A percentile compares a stretch with the other conserved stretches of the same genome.
phyloP scores from a whole-genome alignment of 129 eudicot species.

The Pittosporum tobira region DNA sequence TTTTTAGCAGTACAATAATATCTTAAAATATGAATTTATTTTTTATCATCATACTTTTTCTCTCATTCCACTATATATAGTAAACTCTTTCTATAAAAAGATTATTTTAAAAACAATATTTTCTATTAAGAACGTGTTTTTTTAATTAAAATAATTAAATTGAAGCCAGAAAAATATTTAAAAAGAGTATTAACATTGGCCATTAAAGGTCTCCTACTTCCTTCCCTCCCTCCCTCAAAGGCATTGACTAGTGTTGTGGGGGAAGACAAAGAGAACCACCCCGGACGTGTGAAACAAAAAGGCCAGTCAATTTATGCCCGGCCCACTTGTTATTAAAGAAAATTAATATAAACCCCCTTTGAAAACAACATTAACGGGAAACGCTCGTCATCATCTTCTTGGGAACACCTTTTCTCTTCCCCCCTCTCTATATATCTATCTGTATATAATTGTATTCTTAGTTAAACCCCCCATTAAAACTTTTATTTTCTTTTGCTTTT shows the following conservation, averaged over 20 bases:
- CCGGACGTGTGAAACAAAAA: slow-evolving; percentile 30
- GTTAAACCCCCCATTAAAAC: neutral
- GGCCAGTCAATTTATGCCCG: slow-evolving; percentile 11
- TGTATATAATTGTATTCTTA: neutral
- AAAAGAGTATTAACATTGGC: neutral
- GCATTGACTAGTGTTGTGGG: slow-evolving; percentile 4
- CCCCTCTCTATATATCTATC: slow-evolving; percentile 10
- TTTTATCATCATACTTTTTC: too few species aligned
- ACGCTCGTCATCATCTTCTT: slow-evolving; percentile 37
- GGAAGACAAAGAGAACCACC: slow-evolving; percentile 24
- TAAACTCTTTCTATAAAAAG: too few species aligned
- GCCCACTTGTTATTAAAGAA: neutral
- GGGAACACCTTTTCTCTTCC: slow-evolving; percentile 15
- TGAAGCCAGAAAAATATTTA: neutral
- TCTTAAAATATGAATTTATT: too few species aligned
- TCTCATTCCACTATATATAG: too few species aligned
- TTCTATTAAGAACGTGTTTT: too few species aligned
- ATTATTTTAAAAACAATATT: too few species aligned
- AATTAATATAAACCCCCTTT: slow-evolving; percentile 8
- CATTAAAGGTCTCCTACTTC: neutral
- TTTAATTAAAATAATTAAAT: too few species aligned
- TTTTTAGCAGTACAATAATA: too few species aligned
- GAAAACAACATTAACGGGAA: slow-evolving; percentile 30
- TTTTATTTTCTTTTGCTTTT: neutral
- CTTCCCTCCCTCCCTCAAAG: too few species aligned